Evolutionary conservation across 495 filamentous ascomycete genomes (phyloP).

Genomic region (Durotheca rogersii): DNA sequence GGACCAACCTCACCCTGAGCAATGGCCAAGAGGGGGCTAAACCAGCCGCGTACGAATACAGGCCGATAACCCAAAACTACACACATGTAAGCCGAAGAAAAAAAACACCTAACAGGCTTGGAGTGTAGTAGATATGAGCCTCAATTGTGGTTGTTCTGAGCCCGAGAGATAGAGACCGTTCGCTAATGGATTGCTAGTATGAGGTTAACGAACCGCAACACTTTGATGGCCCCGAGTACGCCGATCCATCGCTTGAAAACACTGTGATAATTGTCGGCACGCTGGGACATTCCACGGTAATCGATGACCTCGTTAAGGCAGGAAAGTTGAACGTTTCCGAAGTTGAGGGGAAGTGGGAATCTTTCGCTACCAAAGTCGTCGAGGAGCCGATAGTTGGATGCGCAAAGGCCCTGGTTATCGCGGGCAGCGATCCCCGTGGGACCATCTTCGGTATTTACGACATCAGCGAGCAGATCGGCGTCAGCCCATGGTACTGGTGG

Average conservation of each 20-base stretch:
- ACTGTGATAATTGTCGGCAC: conserved; percentile 70
- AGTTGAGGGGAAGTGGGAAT: conserved; percentile 68
- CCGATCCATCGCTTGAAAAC: conserved; percentile 45
- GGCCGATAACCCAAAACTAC: conserved; percentile 48
- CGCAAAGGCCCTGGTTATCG: conserved; percentile 64
- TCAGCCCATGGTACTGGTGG: conserved; percentile 77
- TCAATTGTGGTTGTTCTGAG: background rate
- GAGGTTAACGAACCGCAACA: conserved; percentile 41
- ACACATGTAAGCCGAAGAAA: conserved; percentile 43
- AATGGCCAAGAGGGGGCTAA: conserved; percentile 45
- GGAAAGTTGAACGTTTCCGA: conserved; percentile 57
- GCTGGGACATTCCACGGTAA: conserved; percentile 60
- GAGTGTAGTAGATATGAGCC: background rate
- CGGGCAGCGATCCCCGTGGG: conserved; percentile 66
- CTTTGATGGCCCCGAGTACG: conserved; percentile 48
- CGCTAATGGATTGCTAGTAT: conserved; percentile 37
- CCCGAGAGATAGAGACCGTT: background rate
- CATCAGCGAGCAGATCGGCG: conserved; percentile 73
- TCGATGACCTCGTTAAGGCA: conserved; percentile 54
- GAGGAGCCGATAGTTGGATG: conserved; percentile 59
- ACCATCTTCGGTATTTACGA: conserved; percentile 75
- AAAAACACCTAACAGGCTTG: too few species aligned
- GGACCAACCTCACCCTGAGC: conserved; percentile 57
- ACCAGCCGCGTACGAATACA: conserved; percentile 44
- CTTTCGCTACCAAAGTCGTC: conserved; percentile 62